Percentiles rank a stretch among this genome's conserved stretches.
These are phyloP conservation scores for Xylaria sp. DNA, from an alignment of 2,329 filamentous ascomycete species.

Conservation along the genomic window DNA sequence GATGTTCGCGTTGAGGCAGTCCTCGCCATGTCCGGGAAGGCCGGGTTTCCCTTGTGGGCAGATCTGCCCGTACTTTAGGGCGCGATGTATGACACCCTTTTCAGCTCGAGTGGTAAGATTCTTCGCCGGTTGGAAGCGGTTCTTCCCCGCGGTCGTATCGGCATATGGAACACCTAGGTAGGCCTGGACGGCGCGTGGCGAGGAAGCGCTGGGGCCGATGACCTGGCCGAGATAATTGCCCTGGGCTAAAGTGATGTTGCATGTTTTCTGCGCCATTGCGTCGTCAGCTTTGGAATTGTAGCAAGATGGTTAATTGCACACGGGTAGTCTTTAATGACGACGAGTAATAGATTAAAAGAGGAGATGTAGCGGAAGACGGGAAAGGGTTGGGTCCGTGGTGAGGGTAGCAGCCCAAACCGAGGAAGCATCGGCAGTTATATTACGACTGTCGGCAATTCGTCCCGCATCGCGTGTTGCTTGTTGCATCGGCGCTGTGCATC, in stretches of 20 bases:
- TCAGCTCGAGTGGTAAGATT: slow-evolving; percentile 44
- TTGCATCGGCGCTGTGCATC: slow-evolving; percentile 11
- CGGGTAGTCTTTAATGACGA: not conserved
- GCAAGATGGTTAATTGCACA: slow-evolving; percentile 1
- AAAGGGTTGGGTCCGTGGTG: not conserved
- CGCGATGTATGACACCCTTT: slow-evolving; percentile 50
- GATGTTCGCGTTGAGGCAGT: slow-evolving; percentile 65
- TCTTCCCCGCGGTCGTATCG: slow-evolving; percentile 52
- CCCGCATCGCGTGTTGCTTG: slow-evolving; percentile 3
- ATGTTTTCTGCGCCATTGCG: slow-evolving; percentile 43
- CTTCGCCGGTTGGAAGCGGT: slow-evolving; percentile 59
- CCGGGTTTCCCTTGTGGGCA: slow-evolving; percentile 48
- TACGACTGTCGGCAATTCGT: slow-evolving; percentile 28
- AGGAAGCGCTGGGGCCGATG: slow-evolving; percentile 44
- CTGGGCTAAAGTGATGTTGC: slow-evolving; percentile 52
- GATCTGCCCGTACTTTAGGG: slow-evolving; percentile 51
- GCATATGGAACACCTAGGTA: slow-evolving; percentile 65
- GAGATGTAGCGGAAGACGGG: slow-evolving; percentile 4
- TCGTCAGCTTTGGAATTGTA: slow-evolving; percentile 38
- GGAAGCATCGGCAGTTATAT: slow-evolving; percentile 29
- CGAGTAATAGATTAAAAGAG: not conserved
- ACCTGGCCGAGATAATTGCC: slow-evolving; percentile 56
- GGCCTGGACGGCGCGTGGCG: slow-evolving; percentile 58
- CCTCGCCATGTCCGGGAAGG: slow-evolving; percentile 56
- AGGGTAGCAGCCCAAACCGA: slow-evolving; percentile 6